Evolutionary conservation across 768 basidiomycete species (phyloP).

Genomic region (Gloeopeniophorella convolvens): DNA sequence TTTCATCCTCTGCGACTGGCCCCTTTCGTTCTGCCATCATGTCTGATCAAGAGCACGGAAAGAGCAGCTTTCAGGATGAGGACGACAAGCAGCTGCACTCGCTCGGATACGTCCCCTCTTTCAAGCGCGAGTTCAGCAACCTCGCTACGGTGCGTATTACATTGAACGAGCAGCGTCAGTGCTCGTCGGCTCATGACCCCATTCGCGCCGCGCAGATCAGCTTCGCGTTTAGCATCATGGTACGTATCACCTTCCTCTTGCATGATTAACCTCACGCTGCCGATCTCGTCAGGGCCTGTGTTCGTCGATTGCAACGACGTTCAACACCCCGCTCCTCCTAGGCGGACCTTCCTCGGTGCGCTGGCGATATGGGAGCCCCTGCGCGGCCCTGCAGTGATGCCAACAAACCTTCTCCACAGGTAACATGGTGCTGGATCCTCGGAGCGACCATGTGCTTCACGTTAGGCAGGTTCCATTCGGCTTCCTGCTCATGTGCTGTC

Average conservation of each 20-base stretch:
- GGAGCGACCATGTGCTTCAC: conserved; percentile 70
- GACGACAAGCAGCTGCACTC: conserved; percentile 62
- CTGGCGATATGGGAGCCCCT: conserved; percentile 8
- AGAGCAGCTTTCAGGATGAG: conserved; percentile 25
- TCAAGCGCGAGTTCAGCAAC: conserved; percentile 81
- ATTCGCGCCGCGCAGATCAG: conserved; percentile 40
- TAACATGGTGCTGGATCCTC: conserved; percentile 70
- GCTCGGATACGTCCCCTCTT: conserved; percentile 70
- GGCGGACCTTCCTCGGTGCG: conserved; percentile 65
- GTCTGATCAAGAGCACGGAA: neutral
- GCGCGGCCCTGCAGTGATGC: neutral
- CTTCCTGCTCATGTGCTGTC: neutral
- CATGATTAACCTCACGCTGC: neutral
- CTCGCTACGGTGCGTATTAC: conserved; percentile 61
- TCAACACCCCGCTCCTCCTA: conserved; percentile 63
- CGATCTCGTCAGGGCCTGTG: conserved; percentile 47
- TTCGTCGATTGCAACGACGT: conserved; percentile 71
- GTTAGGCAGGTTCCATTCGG: conserved; percentile 33
- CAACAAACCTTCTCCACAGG: conserved; percentile 27
- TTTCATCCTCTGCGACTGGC: neutral
- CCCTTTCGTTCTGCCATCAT: neutral
- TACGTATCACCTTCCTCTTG: conserved; percentile 18
- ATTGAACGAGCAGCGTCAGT: too few relatives aligned
- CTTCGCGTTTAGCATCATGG: conserved; percentile 78
- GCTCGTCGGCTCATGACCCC: neutral